Evolutionary conservation across 441 rosid species (phyloP), one percentile per base, ranked within the genome.

Genomic region (Populus trichocarpa): DNA sequence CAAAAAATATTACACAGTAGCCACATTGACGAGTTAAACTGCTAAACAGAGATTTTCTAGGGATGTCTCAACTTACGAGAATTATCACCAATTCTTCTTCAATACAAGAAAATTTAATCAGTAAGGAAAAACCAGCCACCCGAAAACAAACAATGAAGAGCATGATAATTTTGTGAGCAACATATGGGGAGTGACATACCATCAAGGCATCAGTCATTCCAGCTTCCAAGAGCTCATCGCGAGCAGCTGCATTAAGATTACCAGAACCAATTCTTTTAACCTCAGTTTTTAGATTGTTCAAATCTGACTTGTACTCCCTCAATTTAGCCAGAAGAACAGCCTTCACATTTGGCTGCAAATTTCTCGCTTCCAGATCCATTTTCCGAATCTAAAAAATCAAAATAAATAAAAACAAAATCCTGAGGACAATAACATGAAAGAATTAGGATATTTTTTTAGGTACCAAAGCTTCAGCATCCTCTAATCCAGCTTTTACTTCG

Each of bases 281-380:
- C 88, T 93, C 93, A 72, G 83, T 90, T 84, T 97, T 97, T 61
- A 97, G 85, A 84, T 95, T 93, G 98, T 92, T 97, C 32, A 95
- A 86, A 90, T 97, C 99, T 6, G 99, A 93, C 78, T 93, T 95
- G 74, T 91, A 93, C 77, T 97, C 99, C 87, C 99, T 87, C 79
- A 97, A 65, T 85, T 97, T 97, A 78, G 93, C 85, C 80, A 97
- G 92, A 84, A 95, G 99, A 32, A 83, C 90, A 69, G 93, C 91
- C 85, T 91, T 95, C 64, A 89, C 85, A 86, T 86, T 89, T 64
- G 99, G 97, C 73, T 83, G 99, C 78, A 97, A 90, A 72, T 89
- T 93, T 85, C 99, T 95, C 16, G 98, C 99, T 83, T 95, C 99
- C 23, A 91, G 89, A 86, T 97, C 99, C 99, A 97, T 93, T 82